These are phyloP conservation scores for Podaxis rugospora DNA, from an alignment of 768 basidiomycete genomes.

Conservation along the genomic window DNA sequence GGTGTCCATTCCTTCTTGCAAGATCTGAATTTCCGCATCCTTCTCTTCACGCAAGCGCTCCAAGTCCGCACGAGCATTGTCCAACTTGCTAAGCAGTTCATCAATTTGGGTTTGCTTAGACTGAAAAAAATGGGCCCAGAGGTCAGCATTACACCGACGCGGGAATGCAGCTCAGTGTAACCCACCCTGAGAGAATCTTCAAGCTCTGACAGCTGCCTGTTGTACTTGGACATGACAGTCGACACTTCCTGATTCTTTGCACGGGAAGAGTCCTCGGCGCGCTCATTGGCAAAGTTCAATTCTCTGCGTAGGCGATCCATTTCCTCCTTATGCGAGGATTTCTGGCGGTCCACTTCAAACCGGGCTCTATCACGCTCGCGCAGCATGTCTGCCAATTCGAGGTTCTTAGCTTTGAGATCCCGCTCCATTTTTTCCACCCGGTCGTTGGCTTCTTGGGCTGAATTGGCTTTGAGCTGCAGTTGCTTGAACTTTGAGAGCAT, in stretches of 20 bases:
- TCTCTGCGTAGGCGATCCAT: constrained; percentile 89
- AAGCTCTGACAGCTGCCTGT: constrained; percentile 92
- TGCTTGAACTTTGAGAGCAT: constrained; percentile 97
- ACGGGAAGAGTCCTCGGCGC: constrained; percentile 90
- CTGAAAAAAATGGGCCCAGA: constrained; percentile 34
- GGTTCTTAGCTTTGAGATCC: constrained; percentile 96
- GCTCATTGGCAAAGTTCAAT: constrained; percentile 91
- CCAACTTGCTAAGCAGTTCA: constrained; percentile 78
- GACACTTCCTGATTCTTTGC: constrained; percentile 94
- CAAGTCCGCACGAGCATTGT: constrained; percentile 68
- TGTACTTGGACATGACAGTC: constrained; percentile 84
- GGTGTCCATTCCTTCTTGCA: constrained; percentile 93
- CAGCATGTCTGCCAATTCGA: constrained; percentile 98
- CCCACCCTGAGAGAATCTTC: constrained; percentile 90
- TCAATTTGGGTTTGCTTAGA: constrained; percentile 96
- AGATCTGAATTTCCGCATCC: constrained; percentile 92
- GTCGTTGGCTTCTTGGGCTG: constrained; percentile 96
- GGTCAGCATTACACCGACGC: background rate
- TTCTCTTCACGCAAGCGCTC: constrained; percentile 90
- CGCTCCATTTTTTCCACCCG: constrained; percentile 99
- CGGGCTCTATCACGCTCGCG: constrained; percentile 93
- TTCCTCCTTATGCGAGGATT: constrained; percentile 94
- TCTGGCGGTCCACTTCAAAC: constrained; percentile 92
- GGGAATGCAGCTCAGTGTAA: background rate
- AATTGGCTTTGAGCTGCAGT: constrained; percentile 96